Evolutionary conservation across 2,329 filamentous ascomycete species (phyloP), one percentile per base, ranked within the genome.

Genomic region (Chrysoporthe puriensis): DNA sequence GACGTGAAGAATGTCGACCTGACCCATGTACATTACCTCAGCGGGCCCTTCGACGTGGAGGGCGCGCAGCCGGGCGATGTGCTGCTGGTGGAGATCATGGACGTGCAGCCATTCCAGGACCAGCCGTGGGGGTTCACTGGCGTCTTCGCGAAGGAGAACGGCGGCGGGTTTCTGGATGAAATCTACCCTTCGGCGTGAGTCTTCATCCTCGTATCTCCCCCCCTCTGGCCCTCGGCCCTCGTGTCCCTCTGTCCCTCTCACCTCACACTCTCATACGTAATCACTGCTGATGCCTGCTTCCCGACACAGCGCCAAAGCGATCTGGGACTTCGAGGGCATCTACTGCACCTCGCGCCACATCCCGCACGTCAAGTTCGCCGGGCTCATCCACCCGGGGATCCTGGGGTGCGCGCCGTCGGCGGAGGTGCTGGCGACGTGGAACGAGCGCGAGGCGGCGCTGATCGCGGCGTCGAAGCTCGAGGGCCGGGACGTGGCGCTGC

Each of bases 101-200:
- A 97, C 74, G 92, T 97, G 0, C 93, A 97, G 80, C 94, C 94
- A 0, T 89, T 97, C 71, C 85, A 95, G 70, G 88, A 96, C 42
- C 88, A 91, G 67, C 93, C 93, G 0, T 97, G 94, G 94, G 94
- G 94, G 0, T 97, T 97, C 77, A 95, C 92, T 0, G 93, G 93
- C 9, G 80, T 96, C 5, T 97, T 97, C 74, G 84, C 90, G 64
- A 90, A 88, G 71, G 81, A 89, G 18, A 97, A 97, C 73, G 94
- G 94, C 6, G 94, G 94, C 9, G 94, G 94, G 0, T 97, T 97
- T 72, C 79, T 97, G 14, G 93, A 97, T 71, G 92, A 96, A 76
- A 84, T 93, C 40, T 97, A 96, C 73, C 94, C 93, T 0, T 87
- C 92, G 40, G 89, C 94, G 88, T 93, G 81, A 71, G 87, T n/a